These are phyloP conservation scores for Marvania coccoides DNA, from an alignment of 139 green algal genomes.

Conservation along the genomic window DNA sequence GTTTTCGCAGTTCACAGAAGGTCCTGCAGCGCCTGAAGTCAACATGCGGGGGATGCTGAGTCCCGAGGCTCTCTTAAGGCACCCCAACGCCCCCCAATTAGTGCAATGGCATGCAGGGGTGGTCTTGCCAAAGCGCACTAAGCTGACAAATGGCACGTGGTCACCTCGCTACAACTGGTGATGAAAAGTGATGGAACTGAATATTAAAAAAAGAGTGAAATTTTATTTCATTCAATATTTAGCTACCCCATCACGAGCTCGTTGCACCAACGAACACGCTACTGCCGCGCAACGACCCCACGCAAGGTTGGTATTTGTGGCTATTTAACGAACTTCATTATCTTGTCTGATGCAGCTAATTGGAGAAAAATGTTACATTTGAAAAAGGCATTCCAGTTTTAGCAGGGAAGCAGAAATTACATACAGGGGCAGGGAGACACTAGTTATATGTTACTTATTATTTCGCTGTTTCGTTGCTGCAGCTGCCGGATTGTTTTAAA, in stretches of 20 bases:
- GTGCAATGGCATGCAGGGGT: constrained; percentile 61
- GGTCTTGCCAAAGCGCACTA: constrained; percentile 47
- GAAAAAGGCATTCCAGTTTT: too few relatives aligned
- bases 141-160: constrained; percentile 53
- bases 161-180: constrained; percentile 45
- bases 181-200: background rate
- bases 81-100: constrained; percentile 26
- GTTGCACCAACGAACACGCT: too few relatives aligned
- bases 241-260: too few relatives aligned
- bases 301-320: background rate
- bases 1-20: constrained; percentile 31
- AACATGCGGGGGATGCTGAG: constrained; percentile 42
- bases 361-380: too few relatives aligned
- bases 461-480: too few relatives aligned
- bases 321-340: background rate
- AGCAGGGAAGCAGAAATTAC: too few relatives aligned
- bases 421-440: too few relatives aligned
- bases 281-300: background rate
- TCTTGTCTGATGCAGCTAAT: background rate
- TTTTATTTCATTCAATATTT: constrained; percentile 2
- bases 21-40: constrained; percentile 58
- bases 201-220: too few relatives aligned
- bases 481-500: too few relatives aligned
- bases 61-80: constrained; percentile 20
- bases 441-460: too few relatives aligned